Base-by-base conservation (phyloP, 768 basidiomycete species). In the Auriscalpium vulgare region DNA sequence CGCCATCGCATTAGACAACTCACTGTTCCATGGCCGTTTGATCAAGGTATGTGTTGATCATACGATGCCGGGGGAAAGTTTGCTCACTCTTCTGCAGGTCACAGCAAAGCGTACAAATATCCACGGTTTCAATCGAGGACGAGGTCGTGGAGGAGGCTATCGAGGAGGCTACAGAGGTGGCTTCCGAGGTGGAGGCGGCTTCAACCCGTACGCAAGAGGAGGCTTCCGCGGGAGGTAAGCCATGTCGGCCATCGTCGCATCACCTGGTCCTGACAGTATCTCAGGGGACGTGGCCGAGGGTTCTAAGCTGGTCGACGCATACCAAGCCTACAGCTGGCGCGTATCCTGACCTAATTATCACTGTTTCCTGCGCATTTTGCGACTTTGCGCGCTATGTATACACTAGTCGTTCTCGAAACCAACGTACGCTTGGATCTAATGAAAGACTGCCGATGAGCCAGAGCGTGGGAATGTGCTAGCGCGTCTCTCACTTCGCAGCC, bases 51-150 rank as follows among this genome's bases (percentile, higher is more conserved):
- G 29, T 29, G 29, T 29, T 29, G 29, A 29, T 29, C 7, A 29
- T 29, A 29, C 4, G 29, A 29, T 5, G 29, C 4, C 7, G 29
- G 29, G 29, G 17, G 10, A 10, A 19, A 16, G 35, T 34, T 37
- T 10, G 1, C 37, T 37, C 48, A 34, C 10, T 21, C 37, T 37
- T 48, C 56, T 55, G 21, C 36, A 97, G 95, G 95, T 99, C 47
- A 93, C 90, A 40, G 78, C 91, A 23, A 99, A 99, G 69, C 82
- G 97, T 58, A 99, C 97, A 43, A 99, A 99, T 71, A 71, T 98
- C 53, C 97, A 95, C 17, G 93, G 93, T 1, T 93, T 91, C 72
- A 88, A 83, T 63, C 84, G 88, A 56, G 90, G 92, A 14, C 75
- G 91, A 21, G 87, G 91, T 13, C 76, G 93, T 51, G 88, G 87